Conservation (phyloP, 495 filamentous ascomycete genomes). For the Podospora pseudocomata region DNA sequence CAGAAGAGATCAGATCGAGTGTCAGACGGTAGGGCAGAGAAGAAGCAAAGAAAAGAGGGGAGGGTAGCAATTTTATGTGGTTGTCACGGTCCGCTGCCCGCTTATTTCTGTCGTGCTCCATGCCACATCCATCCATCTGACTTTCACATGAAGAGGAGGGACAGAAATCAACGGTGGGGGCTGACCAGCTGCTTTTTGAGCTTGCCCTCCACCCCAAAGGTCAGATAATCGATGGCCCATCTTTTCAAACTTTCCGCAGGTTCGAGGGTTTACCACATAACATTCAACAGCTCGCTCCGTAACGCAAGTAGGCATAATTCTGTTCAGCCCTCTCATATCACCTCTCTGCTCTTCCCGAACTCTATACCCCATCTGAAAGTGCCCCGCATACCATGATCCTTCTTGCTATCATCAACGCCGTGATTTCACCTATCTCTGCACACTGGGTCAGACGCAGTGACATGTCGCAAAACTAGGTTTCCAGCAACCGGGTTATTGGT, state of each 20-base stretch:
- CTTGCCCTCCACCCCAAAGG: neutral
- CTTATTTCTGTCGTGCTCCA: neutral
- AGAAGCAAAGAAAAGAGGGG: neutral
- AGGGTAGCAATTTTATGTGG: neutral
- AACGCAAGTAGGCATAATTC: neutral
- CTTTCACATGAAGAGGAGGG: neutral
- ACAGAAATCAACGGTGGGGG: neutral
- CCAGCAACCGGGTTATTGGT: neutral
- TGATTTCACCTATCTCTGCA: neutral
- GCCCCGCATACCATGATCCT: neutral
- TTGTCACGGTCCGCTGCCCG: neutral
- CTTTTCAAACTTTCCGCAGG: neutral
- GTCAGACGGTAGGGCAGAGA: neutral
- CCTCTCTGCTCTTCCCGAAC: neutral
- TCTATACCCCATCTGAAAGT: neutral
- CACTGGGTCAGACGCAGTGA: neutral
- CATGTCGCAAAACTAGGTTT: neutral
- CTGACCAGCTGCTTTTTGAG: neutral
- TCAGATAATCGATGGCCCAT: neutral
- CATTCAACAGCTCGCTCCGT: neutral
- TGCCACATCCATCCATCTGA: neutral
- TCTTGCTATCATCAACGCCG: neutral
- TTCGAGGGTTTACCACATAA: neutral
- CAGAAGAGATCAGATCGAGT: neutral
- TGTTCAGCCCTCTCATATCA: neutral